Conservation (phyloP, 441 rosid genomes). For the Lepidium campestre region DNA sequence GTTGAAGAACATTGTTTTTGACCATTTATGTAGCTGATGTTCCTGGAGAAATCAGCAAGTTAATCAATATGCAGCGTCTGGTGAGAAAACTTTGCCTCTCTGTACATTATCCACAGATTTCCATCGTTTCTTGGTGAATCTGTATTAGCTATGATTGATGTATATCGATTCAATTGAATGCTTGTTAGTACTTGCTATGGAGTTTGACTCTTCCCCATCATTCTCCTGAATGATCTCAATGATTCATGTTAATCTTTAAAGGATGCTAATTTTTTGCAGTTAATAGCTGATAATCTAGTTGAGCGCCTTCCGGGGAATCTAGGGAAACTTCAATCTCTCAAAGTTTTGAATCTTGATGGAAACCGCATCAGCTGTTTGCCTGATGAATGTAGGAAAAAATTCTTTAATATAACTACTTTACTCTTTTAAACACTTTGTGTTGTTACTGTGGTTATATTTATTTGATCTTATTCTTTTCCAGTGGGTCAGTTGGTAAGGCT, state of each 20-base stretch:
- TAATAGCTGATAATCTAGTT: conserved; percentile 62
- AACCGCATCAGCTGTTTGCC: conserved; percentile 74
- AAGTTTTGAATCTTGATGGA: conserved; percentile 80
- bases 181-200: neutral
- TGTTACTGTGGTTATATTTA: neutral
- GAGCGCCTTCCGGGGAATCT: conserved; percentile 66
- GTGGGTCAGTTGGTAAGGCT: conserved; percentile 97
- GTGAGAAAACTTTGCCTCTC: conserved; percentile 35
- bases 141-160: neutral
- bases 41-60: conserved; percentile 73
- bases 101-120: neutral
- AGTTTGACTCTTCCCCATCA: neutral
- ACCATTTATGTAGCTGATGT: conserved; percentile 57
- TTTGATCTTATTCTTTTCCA: conserved; percentile 20
- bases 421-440: neutral
- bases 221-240: neutral
- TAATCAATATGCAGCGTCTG: conserved; percentile 87
- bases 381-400: conserved; percentile 76
- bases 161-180: neutral
- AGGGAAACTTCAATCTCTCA: conserved; percentile 86
- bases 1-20: conserved; percentile 3
- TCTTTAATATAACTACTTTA: neutral
- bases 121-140: neutral
- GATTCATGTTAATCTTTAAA: neutral
- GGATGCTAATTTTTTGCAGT: conserved; percentile 35